Evolutionary conservation across 1,284 basidiomycete genomes (phyloP), one percentile per base, ranked within the genome.

Genomic region (Ceratobasidium sp.): DNA sequence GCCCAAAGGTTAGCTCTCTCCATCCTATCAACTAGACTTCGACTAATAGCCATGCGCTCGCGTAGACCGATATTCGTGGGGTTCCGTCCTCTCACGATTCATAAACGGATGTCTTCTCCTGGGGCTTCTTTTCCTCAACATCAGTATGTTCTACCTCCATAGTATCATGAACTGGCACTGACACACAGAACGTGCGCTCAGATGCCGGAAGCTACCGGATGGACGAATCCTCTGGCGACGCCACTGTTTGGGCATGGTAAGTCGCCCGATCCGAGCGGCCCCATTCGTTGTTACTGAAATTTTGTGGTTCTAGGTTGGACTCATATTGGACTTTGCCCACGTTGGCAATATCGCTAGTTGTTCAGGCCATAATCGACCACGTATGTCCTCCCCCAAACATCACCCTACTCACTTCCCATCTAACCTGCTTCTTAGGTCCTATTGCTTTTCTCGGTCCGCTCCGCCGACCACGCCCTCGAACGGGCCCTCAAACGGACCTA

Each of bases 61-160:
- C 52, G 23, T 13, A 69, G 66, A 69, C 43, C 66, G 66, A 38
- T 69, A 69, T 38, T 52, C 66, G 16, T 69, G 66, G 66, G 66
- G 66, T n/a, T 69, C 66, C 1, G 66, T 58, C 38, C 6, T 69
- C 23, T 69, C 66, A 1, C 66, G 66, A 18, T 44, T 58, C 28
- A 30, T 69, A 14, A 69, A 57, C 43, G 66, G 66, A 2, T n/a
- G 30, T 1, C 57, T 69, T n/a, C 30, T 69, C 4, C n/a, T 69
- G 5, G 11, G 1, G 23, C 54, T 69, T 44, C 26, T 69, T 9
- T 43, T 69, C 16, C 2, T 69, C 41, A 69, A 69, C 28, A 32
- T 69, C 30, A 43, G 66, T 69, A 58, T 18, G 66, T 47, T 50
- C 32, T 4, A 18, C 4, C 4, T 6, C 4, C 41, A n/a, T 23